phyloP scores from a whole-genome alignment of 352 stramenopile species.

The Pythium apleroticum region DNA sequence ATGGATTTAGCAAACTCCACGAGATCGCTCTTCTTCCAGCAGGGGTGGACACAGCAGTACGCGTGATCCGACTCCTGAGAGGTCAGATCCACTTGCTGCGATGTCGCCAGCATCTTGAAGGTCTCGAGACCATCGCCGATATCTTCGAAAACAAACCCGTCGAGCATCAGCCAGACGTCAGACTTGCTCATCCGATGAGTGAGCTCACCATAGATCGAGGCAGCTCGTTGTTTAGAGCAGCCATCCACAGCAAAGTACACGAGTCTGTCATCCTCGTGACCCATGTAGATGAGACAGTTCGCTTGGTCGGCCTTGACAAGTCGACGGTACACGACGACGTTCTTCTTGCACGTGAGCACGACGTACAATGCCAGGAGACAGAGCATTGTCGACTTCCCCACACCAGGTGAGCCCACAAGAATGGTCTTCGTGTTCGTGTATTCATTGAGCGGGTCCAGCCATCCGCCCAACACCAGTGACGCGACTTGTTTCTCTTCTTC shows the following conservation, averaged over 20 bases:
- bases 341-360: slow-evolving; percentile 20
- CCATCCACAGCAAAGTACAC: slow-evolving; percentile 6
- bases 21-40: not conserved
- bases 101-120: not conserved
- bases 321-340: slow-evolving; percentile 23
- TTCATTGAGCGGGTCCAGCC: not conserved
- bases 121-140: not conserved
- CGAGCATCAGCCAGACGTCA: slow-evolving; percentile 22
- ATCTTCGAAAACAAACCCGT: slow-evolving; percentile 18
- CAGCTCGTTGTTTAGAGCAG: not conserved
- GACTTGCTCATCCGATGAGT: not conserved
- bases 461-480: slow-evolving; percentile 3
- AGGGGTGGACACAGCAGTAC: slow-evolving; percentile 1
- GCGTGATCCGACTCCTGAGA: not conserved
- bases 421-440: slow-evolving; percentile 9
- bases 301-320: not conserved
- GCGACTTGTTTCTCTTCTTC: slow-evolving; percentile 17
- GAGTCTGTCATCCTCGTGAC: slow-evolving; percentile 8
- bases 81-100: not conserved
- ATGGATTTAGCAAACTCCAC: not conserved
- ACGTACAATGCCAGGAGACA: slow-evolving; percentile 19
- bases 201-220: not conserved
- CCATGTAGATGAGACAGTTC: slow-evolving; percentile 26
- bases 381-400: slow-evolving; percentile 20
- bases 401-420: slow-evolving; percentile 15